A percentile compares a stretch with the other conserved stretches of the same genome.
phyloP scores from a whole-genome alignment of 208 protist genomes.

The Balamuthia mandrillaris region DNA sequence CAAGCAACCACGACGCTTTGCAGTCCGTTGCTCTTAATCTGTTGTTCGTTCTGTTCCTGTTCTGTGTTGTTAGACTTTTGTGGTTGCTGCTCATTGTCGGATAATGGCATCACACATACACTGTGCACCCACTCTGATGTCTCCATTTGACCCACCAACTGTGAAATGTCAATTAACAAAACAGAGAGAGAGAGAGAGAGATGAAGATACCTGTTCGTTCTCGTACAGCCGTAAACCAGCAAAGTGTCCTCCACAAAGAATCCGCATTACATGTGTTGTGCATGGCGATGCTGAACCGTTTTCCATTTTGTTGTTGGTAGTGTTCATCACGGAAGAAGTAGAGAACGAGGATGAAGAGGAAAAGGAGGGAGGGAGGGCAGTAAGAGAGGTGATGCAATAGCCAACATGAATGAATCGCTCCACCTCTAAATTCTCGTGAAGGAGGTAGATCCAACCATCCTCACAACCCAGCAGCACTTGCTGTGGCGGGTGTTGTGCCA shows the following conservation, averaged over 20 bases:
- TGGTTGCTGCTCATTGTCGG: no score
- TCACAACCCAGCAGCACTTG: constrained; percentile 3
- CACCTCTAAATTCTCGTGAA: not conserved
- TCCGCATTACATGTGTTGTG: not conserved
- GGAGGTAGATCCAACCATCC: not conserved
- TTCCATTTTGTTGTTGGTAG: not conserved
- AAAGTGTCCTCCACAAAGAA: constrained; percentile 2
- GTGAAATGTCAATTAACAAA: no score
- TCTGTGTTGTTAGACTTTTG: no score
- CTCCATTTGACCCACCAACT: no score
- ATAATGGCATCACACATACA: no score
- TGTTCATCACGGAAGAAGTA: no score
- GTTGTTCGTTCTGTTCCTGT: no score
- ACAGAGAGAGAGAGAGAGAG: no score
- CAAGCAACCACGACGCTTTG: no score
- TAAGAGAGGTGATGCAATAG: not conserved
- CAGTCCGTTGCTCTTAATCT: no score
- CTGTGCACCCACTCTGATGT: no score
- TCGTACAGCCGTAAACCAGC: not conserved
- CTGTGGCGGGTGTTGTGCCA: no score
- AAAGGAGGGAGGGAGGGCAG: not conserved
- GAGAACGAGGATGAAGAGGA: not conserved
- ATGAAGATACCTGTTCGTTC: constrained; percentile 2
- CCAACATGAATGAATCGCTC: not conserved
- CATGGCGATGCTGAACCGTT: not conserved